phyloP scores from a whole-genome alignment of 805 yeast species.

The Candida corydali region DNA sequence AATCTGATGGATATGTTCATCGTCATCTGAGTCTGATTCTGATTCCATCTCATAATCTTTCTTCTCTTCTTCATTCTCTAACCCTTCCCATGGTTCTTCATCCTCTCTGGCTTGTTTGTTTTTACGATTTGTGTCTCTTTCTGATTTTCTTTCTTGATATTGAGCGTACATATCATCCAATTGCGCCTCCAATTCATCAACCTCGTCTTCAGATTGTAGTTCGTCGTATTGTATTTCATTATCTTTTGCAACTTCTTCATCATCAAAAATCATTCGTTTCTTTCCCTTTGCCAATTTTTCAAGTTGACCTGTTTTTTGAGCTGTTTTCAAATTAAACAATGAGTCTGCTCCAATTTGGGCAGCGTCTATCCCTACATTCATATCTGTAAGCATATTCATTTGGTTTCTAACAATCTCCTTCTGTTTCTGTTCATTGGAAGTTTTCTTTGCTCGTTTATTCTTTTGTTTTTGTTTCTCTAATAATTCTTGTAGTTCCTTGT shows the following conservation, averaged over 20 bases:
- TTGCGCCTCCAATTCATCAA: slow-evolving; percentile 71
- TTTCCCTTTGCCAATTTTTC: slow-evolving; percentile 74
- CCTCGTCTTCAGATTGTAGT: slow-evolving; percentile 45
- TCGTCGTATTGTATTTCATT: slow-evolving; percentile 48
- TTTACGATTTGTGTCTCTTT: slow-evolving; percentile 62
- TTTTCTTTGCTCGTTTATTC: slow-evolving; percentile 76
- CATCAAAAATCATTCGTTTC: slow-evolving; percentile 55
- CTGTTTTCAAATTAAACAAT: slow-evolving; percentile 76
- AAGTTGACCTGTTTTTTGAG: slow-evolving; percentile 82
- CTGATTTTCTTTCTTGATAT: slow-evolving; percentile 63
- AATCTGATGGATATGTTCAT: slow-evolving; percentile 54
- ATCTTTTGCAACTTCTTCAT: slow-evolving; percentile 51
- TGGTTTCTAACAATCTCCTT: slow-evolving; percentile 89
- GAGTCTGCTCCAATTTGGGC: slow-evolving; percentile 75
- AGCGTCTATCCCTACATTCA: slow-evolving; percentile 91
- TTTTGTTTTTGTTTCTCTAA: slow-evolving; percentile 66
- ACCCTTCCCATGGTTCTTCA: slow-evolving; percentile 79
- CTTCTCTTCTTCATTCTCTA: slow-evolving; percentile 42
- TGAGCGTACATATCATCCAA: slow-evolving; percentile 76
- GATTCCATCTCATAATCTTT: slow-evolving; percentile 42
- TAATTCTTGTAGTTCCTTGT: slow-evolving; percentile 73
- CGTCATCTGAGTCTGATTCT: slow-evolving; percentile 43
- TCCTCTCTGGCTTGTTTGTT: slow-evolving; percentile 73
- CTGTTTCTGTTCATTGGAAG: slow-evolving; percentile 76
- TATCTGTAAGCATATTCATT: slow-evolving; percentile 92